Evolutionary conservation across 148 eudicot genomes (phyloP).

Genomic region (Bassia scoparia): DNA sequence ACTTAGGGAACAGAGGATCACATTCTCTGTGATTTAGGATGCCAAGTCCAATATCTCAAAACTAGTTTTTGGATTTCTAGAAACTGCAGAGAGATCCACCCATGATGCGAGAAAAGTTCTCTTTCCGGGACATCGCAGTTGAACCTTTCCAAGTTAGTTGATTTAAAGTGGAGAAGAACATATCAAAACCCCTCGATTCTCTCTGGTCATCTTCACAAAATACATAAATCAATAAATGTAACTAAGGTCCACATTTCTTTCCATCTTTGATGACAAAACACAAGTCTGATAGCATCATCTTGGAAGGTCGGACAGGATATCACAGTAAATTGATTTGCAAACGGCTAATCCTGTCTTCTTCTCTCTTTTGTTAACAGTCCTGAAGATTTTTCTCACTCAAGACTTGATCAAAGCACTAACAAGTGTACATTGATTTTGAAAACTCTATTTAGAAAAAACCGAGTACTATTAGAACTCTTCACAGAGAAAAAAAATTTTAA

Average conservation of each 20-base stretch:
- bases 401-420: too few species aligned
- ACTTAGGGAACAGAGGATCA: not conserved
- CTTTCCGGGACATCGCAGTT: not conserved
- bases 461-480: too few species aligned
- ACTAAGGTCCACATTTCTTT: not conserved
- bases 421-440: too few species aligned
- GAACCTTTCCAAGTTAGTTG: not conserved
- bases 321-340: not conserved
- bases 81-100: not conserved
- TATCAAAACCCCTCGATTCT: not conserved
- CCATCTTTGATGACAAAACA: not conserved
- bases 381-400: too few species aligned
- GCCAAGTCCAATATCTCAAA: not conserved
- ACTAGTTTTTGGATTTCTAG: not conserved
- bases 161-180: not conserved
- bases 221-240: not conserved
- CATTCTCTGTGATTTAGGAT: too few species aligned
- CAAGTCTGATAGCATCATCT: not conserved
- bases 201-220: not conserved
- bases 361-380: too few species aligned
- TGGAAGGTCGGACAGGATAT: not conserved
- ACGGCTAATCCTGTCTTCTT: not conserved
- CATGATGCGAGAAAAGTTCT: not conserved
- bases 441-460: too few species aligned
- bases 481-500: too few species aligned